phyloP scores from a whole-genome alignment of 768 basidiomycete species.

The Cystobasidium ongulense region DNA sequence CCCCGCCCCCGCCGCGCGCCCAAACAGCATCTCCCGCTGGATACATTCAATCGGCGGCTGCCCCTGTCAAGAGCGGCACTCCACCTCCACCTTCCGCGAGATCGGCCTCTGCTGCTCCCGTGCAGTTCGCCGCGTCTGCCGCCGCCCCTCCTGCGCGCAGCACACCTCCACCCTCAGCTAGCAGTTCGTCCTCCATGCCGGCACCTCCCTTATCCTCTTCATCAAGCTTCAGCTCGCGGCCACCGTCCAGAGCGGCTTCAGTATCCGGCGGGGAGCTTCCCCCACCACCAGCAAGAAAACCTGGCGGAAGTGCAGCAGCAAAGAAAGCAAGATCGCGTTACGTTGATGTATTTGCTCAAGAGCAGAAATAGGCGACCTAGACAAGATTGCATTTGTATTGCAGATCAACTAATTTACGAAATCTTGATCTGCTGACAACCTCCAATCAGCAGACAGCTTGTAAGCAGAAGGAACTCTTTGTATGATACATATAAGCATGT shows the following conservation, averaged over 20 bases:
- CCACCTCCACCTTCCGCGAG: constrained; percentile 18
- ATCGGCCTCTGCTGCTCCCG: background rate
- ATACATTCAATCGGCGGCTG: background rate
- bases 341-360: constrained; percentile 28
- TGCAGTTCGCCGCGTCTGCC: background rate
- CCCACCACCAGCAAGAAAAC: background rate
- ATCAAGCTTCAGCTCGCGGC: background rate
- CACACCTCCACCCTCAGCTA: background rate
- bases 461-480: background rate
- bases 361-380: background rate
- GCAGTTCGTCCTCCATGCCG: background rate
- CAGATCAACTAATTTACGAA: too few species aligned
- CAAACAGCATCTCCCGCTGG: constrained; percentile 75
- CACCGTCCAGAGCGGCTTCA: background rate
- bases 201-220: background rate
- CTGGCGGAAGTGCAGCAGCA: background rate
- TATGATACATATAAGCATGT: background rate
- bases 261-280: background rate
- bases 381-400: background rate
- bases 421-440: background rate
- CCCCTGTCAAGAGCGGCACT: background rate
- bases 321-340: constrained; percentile 21
- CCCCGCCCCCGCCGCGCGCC: constrained; percentile 62
- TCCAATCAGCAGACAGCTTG: background rate
- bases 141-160: background rate